Base-by-base conservation (phyloP, 352 stramenopile genomes). In the Phytophthora lateralis region DNA sequence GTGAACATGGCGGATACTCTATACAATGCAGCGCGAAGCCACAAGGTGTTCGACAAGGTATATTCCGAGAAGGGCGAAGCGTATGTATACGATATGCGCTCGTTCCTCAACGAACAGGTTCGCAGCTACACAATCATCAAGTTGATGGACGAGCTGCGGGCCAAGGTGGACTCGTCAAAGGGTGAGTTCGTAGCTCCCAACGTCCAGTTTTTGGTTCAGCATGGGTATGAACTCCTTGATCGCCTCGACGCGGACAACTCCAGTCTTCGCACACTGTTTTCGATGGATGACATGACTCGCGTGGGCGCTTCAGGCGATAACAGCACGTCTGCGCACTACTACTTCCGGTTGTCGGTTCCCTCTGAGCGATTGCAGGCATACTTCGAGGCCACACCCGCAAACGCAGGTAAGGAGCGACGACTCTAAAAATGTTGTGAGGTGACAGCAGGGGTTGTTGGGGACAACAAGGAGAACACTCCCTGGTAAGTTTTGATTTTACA, bases 211-310 rank as follows among this genome's bases (percentile, higher is more conserved):
- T 64, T 92, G 32, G 80, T 88, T 50, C 71, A 85, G 10, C 82
- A 95, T 44, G 85, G 82, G 14, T 90, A 83, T 48, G 79, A 91
- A 4, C 64, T 95, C 30, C 71, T 95, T 32, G 87, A 95, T 62
- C 78, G 88, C 18, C 69, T 95, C 49, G 87, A 95, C 61, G 71
- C 67, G 2, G 82, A 93, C 58, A 80, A 91, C 39, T 43, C 78
- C 17, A 82, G 75, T 34, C 54, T 89, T 14, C 84, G 87, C 20
- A 73, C 73, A 41, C 71, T 93, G 21, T 95, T 95, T 49, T 84
- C 82, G 0, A 93, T 95, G 83, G 87, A 95, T 60, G 84, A 93
- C 54, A 91, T 95, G 82, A 75, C 71, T 48, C 76, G 80, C 56
- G 65, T 91, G 63, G 69, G 60, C 0, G 60, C 65, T 34, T 46